Conservation (phyloP, 2,329 filamentous ascomycete species). For the Colletotrichum tropicicola region DNA sequence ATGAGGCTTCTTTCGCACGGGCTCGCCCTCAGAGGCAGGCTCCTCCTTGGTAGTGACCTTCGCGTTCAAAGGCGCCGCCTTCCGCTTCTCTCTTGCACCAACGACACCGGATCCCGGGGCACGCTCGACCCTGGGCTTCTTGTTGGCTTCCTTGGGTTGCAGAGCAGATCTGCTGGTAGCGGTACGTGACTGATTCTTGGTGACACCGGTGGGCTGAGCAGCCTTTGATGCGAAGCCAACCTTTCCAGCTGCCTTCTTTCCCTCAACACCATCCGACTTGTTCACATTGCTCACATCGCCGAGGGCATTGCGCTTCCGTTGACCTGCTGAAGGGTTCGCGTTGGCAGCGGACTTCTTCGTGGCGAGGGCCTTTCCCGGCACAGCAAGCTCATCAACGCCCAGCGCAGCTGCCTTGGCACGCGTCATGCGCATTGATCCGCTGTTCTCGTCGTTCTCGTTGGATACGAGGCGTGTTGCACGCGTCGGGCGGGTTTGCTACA, state of each 20-base stretch:
- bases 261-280: slow-evolving; percentile 76
- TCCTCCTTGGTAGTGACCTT: slow-evolving; percentile 69
- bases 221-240: slow-evolving; percentile 80
- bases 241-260: slow-evolving; percentile 79
- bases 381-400: slow-evolving; percentile 69
- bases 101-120: slow-evolving; percentile 76
- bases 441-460: slow-evolving; percentile 97
- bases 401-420: slow-evolving; percentile 88
- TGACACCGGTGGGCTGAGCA: slow-evolving; percentile 81
- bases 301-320: slow-evolving; percentile 82
- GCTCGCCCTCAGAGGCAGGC: slow-evolving; percentile 69
- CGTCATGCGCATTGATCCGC: slow-evolving; percentile 82
- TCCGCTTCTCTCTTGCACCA: slow-evolving; percentile 72
- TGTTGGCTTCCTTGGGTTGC: slow-evolving; percentile 74
- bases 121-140: slow-evolving; percentile 72
- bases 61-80: slow-evolving; percentile 57
- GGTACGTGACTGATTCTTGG: slow-evolving; percentile 69
- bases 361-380: slow-evolving; percentile 72
- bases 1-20: slow-evolving; percentile 71
- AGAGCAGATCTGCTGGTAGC: slow-evolving; percentile 71
- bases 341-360: slow-evolving; percentile 72
- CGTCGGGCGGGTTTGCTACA: slow-evolving; percentile 70
- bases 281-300: slow-evolving; percentile 96
- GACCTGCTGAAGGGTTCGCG: slow-evolving; percentile 55
- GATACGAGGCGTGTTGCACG: slow-evolving; percentile 76